Percentiles rank a stretch among this genome's conserved stretches.
Evolutionary conservation across 2,329 filamentous ascomycete species (phyloP).

Genomic region (Phyllosticta citrichinensis): DNA sequence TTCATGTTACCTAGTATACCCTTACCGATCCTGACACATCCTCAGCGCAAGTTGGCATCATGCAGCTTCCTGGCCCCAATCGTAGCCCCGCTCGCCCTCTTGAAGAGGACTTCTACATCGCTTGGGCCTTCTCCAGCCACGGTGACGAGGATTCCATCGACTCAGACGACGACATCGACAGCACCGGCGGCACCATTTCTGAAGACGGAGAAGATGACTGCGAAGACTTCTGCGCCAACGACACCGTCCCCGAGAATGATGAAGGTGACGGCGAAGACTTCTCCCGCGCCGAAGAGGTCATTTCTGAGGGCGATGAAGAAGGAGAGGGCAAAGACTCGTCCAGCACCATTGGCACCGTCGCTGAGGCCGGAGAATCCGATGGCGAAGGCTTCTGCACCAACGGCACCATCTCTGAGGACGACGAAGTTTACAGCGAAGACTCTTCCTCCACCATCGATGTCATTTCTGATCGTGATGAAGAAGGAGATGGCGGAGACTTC

Average conservation of each 20-base stretch:
- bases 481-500: no score
- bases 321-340: no score
- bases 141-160: not conserved
- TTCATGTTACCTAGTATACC: not conserved
- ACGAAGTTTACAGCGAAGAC: no score
- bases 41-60: not conserved
- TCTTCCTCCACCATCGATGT: no score
- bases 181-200: not conserved
- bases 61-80: not conserved
- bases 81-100: not conserved
- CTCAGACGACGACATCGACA: not conserved
- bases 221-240: not conserved
- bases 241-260: not conserved
- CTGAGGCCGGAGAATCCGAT: no score
- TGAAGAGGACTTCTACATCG: not conserved
- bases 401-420: no score
- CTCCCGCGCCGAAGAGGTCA: no score
- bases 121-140: not conserved
- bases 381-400: no score
- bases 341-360: no score
- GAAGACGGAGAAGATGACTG: not conserved
- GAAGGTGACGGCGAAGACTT: not conserved
- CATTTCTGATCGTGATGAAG: no score
- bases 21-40: not conserved
- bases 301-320: no score